Base-by-base conservation (phyloP, 2,329 filamentous ascomycete genomes). In the Proliferodiscus dingleyae region DNA sequence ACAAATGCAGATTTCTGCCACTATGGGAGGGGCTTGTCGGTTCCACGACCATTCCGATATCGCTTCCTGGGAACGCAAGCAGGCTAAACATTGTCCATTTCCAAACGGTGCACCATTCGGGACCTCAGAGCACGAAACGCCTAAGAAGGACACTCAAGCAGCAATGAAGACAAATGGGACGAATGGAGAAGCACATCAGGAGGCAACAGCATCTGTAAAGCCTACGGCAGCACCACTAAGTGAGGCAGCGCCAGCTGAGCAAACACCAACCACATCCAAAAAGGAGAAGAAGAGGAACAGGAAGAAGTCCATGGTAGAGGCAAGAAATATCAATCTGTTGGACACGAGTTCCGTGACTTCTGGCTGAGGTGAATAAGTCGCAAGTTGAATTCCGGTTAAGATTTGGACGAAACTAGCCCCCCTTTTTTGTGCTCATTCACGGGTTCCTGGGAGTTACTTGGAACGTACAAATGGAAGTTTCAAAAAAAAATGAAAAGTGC, bases 1-100 rank as follows among this genome's bases (percentile, higher is more conserved):
- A 22, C 24, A 37, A 9, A 34, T 34, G 32, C 32, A 34, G 15
- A 34, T 15, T 34, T 28, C 26, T 28, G 26, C 19, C 32, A 18
- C 16, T 34, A 9, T 22, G 7, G 41, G 41, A 13, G 41, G 41
- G 10, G 21, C 16, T 5, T 46, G 43, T 15, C 28, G 43, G 7
- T 46, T 46, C 16, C 36, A 46, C 19, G 36, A 46, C 28, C 36
- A 46, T 15, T 33, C 26, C 6, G 43, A 46, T 28, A 41, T 46
- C n/a, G 16, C 11, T 4, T 33, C 30, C 8, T 43, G 41, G 41
- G 41, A 13, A 19, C 22, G 22, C 7, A 8, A 29, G 13, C 9
- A 28, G 24, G 15, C n/a, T 5, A 3, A 2, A 7, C 10, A 18
- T 8, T 43, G 41, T n/a, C 41, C 41, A 15, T 38, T 16, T 19